Base-by-base conservation (phyloP, 331 rosid genomes). In the Erythrophleum ivorense region DNA sequence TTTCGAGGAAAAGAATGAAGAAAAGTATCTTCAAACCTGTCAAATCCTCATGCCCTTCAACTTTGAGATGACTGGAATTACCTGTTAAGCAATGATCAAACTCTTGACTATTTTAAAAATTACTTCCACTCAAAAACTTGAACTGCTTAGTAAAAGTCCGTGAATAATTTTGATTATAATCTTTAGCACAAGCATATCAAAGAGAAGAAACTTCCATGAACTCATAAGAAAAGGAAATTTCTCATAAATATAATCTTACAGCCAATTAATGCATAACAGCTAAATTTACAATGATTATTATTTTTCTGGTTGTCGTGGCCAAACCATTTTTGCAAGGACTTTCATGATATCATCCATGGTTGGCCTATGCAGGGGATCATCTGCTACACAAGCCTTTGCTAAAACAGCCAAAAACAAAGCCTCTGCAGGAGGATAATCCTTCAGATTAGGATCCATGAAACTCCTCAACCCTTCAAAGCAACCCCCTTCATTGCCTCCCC, bases 381-480 rank as follows among this genome's bases (percentile, higher is more conserved):
- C 92, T 52, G 88, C 93, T 71, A 88, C 83, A 81, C 97, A 91
- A 81, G 91, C 90, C 80, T 90, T 86, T 36, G 89, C 97, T 54
- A 89, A 77, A 77, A 89, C 88, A 52, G 87, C 87, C 68, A 92
- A 79, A 81, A 90, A 89, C 5, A 88, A 10, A 83, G 91, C 88
- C 84, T 87, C 91, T 2, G 88, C 92, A 36, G 91, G 85, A 71
- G 91, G 79, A 82, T 89, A 91, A 54, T 88, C 91, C 63, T 88
- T 91, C 73, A 92, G 67, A 81, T 73, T 76, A 38, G 92, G 91
- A 85, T 92, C 95, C 81, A 91, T 66, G 64, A 92, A 86, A 82
- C 85, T 81, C 79, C 87, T 85, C 53, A 92, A 87, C 15, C 90
- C 92, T 73, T 90, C 93, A 73, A 89, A 87, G 68, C 91, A 90